A percentile compares a stretch with the other conserved stretches of the same genome.
These are phyloP conservation scores for Botrytis byssoidea DNA, from an alignment of 2,329 filamentous ascomycete genomes.

Conservation along the genomic window DNA sequence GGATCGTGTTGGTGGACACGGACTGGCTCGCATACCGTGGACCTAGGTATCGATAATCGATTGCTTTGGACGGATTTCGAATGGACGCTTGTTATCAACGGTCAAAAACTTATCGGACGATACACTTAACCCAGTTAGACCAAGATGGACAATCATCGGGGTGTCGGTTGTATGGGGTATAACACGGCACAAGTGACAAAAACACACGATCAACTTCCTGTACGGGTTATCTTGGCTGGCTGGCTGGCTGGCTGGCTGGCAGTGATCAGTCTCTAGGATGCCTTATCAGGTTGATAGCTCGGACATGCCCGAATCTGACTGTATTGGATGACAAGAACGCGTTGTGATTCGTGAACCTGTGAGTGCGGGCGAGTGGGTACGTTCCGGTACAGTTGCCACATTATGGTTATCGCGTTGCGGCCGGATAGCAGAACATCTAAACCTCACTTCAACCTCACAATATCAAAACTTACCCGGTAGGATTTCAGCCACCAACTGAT, in stretches of 20 bases:
- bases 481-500: not conserved
- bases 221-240: not conserved
- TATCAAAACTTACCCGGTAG: not conserved
- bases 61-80: not conserved
- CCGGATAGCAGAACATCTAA: not conserved
- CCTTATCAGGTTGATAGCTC: constrained; percentile 5
- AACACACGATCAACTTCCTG: not conserved
- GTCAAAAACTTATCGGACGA: not conserved
- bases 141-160: not conserved
- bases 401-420: not conserved
- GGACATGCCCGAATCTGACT: constrained; percentile 6
- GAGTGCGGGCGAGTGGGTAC: not conserved
- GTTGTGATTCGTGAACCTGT: not conserved
- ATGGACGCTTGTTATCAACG: not conserved
- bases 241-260: not conserved
- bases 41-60: not conserved
- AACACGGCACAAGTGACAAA: not conserved
- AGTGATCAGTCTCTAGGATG: constrained; percentile 5
- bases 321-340: not conserved
- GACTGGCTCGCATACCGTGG: not conserved
- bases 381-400: not conserved
- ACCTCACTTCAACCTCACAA: not conserved
- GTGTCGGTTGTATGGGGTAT: not conserved
- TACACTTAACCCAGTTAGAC: not conserved
- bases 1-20: not conserved